Evolutionary conservation across 2,329 filamentous ascomycete genomes (phyloP), one percentile per base, ranked within the genome.

Genomic region (Aspergillus nomiae): DNA sequence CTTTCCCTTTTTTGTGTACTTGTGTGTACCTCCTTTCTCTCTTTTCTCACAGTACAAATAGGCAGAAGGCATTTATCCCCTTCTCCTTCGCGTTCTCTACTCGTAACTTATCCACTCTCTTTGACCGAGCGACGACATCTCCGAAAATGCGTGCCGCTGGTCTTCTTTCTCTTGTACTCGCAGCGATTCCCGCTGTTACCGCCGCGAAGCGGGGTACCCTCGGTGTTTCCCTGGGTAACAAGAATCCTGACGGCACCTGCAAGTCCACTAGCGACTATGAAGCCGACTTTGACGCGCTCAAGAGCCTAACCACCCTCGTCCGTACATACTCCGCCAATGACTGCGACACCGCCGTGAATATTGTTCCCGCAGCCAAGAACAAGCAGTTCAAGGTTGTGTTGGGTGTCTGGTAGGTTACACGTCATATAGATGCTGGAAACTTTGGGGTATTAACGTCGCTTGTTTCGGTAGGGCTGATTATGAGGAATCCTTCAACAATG

Each of bases 341-440:
- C 61, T 92, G 90, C 78, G 82, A 90, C 66, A 85, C 84, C 51
- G 86, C 88, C 8, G 80, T 85, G 74, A 78, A 86, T 65, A 86
- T 90, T 60, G 76, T 91, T 32, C 88, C 89, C 4, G 89, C 88
- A 41, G 89, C 89, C 1, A 87, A 88, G 80, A 74, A 75, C 53
- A 87, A 88, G 76, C 84, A 83, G 21, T 88, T 90, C 78, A 81
- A 90, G 78, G 88, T 91, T 65, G 80, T 91, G n/a, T 78, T 91
- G 46, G 89, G 88, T 64, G 86, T 91, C 72, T 92, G 89, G 89
- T 88, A 78, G 67, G 82, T 70, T 41, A 21, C 26, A 6, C 43
- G 63, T 36, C 19, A 21, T 28, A 50, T 43, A 30, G 9, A 56
- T 38, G 19, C 28, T 32, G 5, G 45, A 24, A 9, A 14, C 32